Conservation (phyloP, 352 stramenopile species). For the Pythium vanterpoolii region DNA sequence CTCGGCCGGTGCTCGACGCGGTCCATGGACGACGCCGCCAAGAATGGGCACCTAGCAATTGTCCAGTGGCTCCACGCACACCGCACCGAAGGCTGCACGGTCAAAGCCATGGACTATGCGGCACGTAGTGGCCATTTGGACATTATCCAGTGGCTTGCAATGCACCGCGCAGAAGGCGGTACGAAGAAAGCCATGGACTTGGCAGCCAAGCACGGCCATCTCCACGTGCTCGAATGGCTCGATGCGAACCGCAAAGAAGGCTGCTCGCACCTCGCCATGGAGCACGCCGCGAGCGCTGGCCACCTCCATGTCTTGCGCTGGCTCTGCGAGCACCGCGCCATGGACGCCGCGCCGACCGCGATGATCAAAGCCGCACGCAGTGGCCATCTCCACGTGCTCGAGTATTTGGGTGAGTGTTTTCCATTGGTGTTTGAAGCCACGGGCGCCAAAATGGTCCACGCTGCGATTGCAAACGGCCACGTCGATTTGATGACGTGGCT, state of each 20-base stretch:
- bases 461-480: constrained; percentile 57
- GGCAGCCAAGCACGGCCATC: constrained; percentile 51
- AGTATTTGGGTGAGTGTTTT: constrained; percentile 45
- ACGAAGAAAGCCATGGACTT: constrained; percentile 49
- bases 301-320: constrained; percentile 28
- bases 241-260: constrained; percentile 28
- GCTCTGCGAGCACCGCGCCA: constrained; percentile 28
- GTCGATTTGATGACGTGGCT: constrained; percentile 56
- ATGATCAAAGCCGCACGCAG: constrained; percentile 23
- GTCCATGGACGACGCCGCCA: constrained; percentile 63
- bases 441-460: constrained; percentile 62
- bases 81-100: constrained; percentile 61
- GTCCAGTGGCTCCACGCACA: constrained; percentile 70
- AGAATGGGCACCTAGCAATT: constrained; percentile 55
- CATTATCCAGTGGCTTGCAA: constrained; percentile 57
- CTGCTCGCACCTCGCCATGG: constrained; percentile 26
- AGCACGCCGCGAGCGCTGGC: constrained; percentile 24
- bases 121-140: constrained; percentile 46
- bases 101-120: constrained; percentile 64
- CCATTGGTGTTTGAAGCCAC: constrained; percentile 44
- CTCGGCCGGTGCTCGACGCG: constrained; percentile 45
- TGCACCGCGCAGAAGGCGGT: constrained; percentile 46
- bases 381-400: constrained; percentile 22
- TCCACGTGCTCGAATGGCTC: constrained; percentile 46
- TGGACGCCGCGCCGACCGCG: constrained; percentile 12